phyloP scores from a whole-genome alignment of 1,139 yeast genomes.

The Neolecta irregularis region DNA sequence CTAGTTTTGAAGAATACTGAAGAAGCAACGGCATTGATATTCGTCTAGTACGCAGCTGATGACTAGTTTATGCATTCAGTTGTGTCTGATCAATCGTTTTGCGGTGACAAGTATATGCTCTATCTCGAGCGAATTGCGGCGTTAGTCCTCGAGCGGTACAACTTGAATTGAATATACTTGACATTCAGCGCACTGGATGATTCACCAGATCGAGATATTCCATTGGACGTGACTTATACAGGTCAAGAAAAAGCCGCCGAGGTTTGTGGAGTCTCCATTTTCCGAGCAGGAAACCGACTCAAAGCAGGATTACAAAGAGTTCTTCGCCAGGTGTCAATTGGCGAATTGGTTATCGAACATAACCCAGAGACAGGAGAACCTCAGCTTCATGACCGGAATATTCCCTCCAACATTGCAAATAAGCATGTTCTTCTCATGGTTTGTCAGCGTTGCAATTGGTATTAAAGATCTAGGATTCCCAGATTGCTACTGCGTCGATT shows the following conservation, averaged over 20 bases:
- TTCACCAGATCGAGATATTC: slow-evolving; percentile 30
- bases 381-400: slow-evolving; percentile 59
- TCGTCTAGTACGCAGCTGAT: too few relatives aligned
- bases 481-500: slow-evolving; percentile 83
- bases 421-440: slow-evolving; percentile 41
- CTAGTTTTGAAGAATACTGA: slow-evolving; percentile 39
- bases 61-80: too few relatives aligned
- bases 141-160: slow-evolving; percentile 33
- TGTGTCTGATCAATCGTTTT: too few relatives aligned
- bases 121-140: slow-evolving; percentile 54
- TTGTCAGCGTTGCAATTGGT: too few relatives aligned
- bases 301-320: slow-evolving; percentile 60
- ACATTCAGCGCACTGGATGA: slow-evolving; percentile 45
- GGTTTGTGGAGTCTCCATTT: slow-evolving; percentile 58
- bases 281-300: slow-evolving; percentile 88
- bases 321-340: slow-evolving; percentile 61
- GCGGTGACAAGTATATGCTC: slow-evolving; percentile 1
- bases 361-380: slow-evolving; percentile 89
- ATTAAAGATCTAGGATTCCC: too few relatives aligned
- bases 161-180: background rate
- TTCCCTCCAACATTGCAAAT: slow-evolving; percentile 30
- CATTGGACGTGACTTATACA: slow-evolving; percentile 26
- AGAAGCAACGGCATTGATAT: slow-evolving; percentile 57
- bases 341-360: slow-evolving; percentile 74
- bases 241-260: slow-evolving; percentile 31